Conservation (phyloP, 345 rosid species). For the Linum lewisii region DNA sequence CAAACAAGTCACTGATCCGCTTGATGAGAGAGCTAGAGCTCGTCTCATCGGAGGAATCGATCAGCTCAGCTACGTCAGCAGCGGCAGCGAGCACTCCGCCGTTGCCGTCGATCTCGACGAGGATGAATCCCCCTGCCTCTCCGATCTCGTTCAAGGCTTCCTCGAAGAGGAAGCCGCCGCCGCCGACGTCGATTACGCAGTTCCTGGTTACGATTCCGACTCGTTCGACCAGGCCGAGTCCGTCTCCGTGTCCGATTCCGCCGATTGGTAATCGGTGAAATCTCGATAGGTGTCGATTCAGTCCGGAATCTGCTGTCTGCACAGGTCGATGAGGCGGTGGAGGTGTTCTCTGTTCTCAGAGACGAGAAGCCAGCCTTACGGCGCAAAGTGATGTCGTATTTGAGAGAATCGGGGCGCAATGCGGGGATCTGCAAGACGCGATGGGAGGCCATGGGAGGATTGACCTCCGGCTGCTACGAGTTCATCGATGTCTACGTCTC, state of each 20-base stretch:
- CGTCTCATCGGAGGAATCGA: constrained; percentile 36
- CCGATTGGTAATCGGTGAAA: constrained; percentile 24
- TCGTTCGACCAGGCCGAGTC: too few species aligned
- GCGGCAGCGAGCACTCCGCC: constrained; percentile 75
- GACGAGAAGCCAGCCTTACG: constrained; percentile 28
- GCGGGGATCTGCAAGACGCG: constrained; percentile 84
- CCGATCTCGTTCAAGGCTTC: constrained; percentile 69
- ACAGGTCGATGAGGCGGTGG: constrained; percentile 41
- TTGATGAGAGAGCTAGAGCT: constrained; percentile 51
- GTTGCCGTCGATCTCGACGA: constrained; percentile 19
- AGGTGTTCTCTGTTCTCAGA: constrained; percentile 27
- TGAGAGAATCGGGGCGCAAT: constrained; percentile 64
- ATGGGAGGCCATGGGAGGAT: constrained; percentile 56
- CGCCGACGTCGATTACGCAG: not conserved
- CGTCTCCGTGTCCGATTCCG: constrained; percentile 25
- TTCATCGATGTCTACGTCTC: constrained; percentile 64
- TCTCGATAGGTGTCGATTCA: constrained; percentile 25
- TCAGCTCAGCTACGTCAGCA: constrained; percentile 37
- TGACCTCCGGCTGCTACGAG: constrained; percentile 62
- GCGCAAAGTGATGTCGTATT: constrained; percentile 49
- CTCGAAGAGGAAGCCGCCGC: constrained; percentile 38
- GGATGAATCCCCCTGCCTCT: constrained; percentile 52
- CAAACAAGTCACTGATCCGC: constrained; percentile 52
- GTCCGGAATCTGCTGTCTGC: constrained; percentile 31
- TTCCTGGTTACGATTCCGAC: constrained; percentile 33